phyloP scores from a whole-genome alignment of 495 filamentous ascomycete species.

The Entonaema liquescens region DNA sequence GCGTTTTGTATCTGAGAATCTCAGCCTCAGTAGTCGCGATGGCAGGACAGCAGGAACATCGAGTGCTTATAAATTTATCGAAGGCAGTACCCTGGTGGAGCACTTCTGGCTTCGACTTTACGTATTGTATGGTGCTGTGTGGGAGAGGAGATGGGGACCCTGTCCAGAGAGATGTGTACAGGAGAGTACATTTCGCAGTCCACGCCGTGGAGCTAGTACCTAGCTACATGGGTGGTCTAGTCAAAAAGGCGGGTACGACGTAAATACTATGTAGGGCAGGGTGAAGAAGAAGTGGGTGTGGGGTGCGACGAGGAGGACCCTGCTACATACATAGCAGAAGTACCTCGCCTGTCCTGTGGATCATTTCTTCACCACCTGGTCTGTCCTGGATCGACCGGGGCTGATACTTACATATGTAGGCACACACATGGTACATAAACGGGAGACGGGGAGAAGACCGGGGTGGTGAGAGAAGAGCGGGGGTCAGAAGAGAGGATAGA shows the following conservation, averaged over 20 bases:
- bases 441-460: conserved; percentile 24
- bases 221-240: conserved; percentile 33
- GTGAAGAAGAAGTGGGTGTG: conserved; percentile 33
- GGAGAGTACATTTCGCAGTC: conserved; percentile 31
- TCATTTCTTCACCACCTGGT: conserved; percentile 25
- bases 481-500: conserved; percentile 23
- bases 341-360: conserved; percentile 39
- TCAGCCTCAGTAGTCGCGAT: conserved; percentile 45
- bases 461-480: conserved; percentile 27
- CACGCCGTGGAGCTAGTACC: conserved; percentile 36
- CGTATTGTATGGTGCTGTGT: conserved; percentile 38
- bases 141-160: conserved; percentile 29
- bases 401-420: conserved; percentile 10
- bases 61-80: conserved; percentile 47
- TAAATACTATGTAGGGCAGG: conserved; percentile 32
- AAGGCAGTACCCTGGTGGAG: conserved; percentile 46
- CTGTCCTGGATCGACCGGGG: conserved; percentile 20
- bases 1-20: conserved; percentile 45
- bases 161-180: conserved; percentile 33
- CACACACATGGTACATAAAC: conserved; percentile 12
- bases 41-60: conserved; percentile 44
- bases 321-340: conserved; percentile 25
- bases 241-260: conserved; percentile 41
- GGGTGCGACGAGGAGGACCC: conserved; percentile 33
- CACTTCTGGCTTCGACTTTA: conserved; percentile 38